Base-by-base conservation (phyloP, 768 basidiomycete genomes). In the Tylopilus sp. region DNA sequence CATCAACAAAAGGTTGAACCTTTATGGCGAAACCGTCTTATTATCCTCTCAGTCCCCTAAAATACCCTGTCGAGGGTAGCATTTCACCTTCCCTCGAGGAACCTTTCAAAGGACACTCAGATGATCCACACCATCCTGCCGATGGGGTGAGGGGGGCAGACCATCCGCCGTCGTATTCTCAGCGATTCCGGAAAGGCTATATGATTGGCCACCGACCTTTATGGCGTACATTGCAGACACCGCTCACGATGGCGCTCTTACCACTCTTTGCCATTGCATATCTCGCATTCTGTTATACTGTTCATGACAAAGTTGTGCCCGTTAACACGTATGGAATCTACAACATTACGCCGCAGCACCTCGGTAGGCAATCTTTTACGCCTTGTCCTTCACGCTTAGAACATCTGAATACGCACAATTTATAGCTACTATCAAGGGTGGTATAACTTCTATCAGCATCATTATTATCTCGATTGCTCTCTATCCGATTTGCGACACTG, bases 391-490 rank as follows among this genome's bases (percentile, higher is more conserved):
- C 6, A 17, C 30, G 22, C 7, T 1, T 41, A 22, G 30, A 43
- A 36, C 46, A 42, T 16, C 8, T 16, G 13, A 29, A 47, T 47
- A 13, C n/a, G n/a, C n/a, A n/a, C n/a, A n/a, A n/a, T n/a, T 5
- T 21, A 21, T 31, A 70, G 66, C 64, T 19, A 44, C 54, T 7
- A 68, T 66, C 54, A 68, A 68, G 48, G 60, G 63, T 43, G 62
- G 56, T 16, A 55, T 70, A 45, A 68, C 64, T 19, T 49, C 66
- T 3, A 56, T 68, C 14, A 68, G 55, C 16, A 68, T 68, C 36
- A 50, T 70, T 26, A 24, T 70, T n/a, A 52, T 68, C 25, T 63
- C 59, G 38, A 61, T 68, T n/a, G 65, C 64, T 1, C 61, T 68
- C 17, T 59, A 46, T 44, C 67, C 68, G 3, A n/a, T 70, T 16